Base-by-base conservation (phyloP, 345 rosid genomes). In the Trapa incisa region DNA sequence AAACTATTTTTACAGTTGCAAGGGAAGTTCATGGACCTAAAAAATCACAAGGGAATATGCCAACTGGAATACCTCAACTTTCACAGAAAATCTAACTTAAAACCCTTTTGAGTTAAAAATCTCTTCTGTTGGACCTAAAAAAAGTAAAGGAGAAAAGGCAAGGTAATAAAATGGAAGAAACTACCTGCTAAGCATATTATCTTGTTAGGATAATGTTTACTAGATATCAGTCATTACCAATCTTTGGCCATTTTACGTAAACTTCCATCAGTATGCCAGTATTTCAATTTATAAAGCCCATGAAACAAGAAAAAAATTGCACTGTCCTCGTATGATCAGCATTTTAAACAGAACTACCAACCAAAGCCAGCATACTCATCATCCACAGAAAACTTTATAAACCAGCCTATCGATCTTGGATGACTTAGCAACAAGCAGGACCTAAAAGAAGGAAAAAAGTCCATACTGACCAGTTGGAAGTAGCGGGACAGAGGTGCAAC, bases 401-500 rank as follows among this genome's bases (percentile, higher is more conserved):
- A 0, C 56, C 6, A 50, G 17, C 15, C 29, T 22, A 22, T 22
- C 29, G 29, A 22, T 22, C 29, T 22, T 22, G 29, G 29, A 22
- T 22, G 29, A 22, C 29, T 22, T 22, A 22, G 29, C 29, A 22
- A 22, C 32, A 22, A 22, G 29, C 29, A 39, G 47, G 47, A 12
- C 43, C 43, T 35, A 41, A 16, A 41, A 41, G 43, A 64, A 43
- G 47, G 29, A 17, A 17, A 37, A 42, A 10, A 64, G 43, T 41
- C 4, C 43, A 41, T 3, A 8, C 36, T 72, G 77, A 91, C 97
- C 89, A 82, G 84, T 82, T 68, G 68, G 83, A 54, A 66, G 77
- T 61, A 74, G 89, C 78, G 37, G 86, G 84, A 17, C 67, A 68
- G 75, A 92, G 60, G 74, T 84, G 79, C 66, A 92, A 85, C 68